phyloP scores from a whole-genome alignment of 1,284 basidiomycete genomes.

The Ceratobasidium sp. region DNA sequence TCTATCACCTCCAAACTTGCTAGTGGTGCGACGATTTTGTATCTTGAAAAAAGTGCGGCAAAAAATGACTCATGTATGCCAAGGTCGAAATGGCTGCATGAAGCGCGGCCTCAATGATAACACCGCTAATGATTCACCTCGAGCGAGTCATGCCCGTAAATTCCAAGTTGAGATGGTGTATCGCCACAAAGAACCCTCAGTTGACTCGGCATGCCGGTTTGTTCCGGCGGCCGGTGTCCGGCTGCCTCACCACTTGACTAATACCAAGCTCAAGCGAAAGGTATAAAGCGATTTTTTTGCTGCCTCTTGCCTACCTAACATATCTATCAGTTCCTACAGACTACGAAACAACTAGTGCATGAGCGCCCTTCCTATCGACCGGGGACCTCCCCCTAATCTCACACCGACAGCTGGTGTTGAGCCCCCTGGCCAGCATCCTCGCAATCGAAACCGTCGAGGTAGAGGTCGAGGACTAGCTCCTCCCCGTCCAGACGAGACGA shows the following conservation, averaged over 20 bases:
- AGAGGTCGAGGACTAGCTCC: conserved; percentile 37
- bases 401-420: conserved; percentile 8
- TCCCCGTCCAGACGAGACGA: conserved; percentile 32
- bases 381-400: conserved; percentile 29
- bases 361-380: conserved; percentile 32
- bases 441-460: conserved; percentile 25
- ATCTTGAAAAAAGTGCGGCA: too few relatives aligned
- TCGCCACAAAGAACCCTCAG: too few relatives aligned
- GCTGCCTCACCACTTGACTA: conserved; percentile 10
- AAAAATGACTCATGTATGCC: too few relatives aligned
- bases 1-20: too few relatives aligned
- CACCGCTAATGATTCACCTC: too few relatives aligned
- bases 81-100: too few relatives aligned
- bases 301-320: neutral
- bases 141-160: too few relatives aligned
- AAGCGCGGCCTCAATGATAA: too few relatives aligned
- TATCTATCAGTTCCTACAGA: neutral
- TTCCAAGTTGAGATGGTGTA: too few relatives aligned
- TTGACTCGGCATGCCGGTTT: conserved; percentile 6
- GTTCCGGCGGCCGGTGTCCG: neutral
- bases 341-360: conserved; percentile 25
- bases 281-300: conserved; percentile 16
- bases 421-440: conserved; percentile 8
- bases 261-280: conserved; percentile 13
- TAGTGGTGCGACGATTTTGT: too few relatives aligned